Evolutionary conservation across 2,329 filamentous ascomycete species (phyloP).

Genomic region (Cryoendolithus antarcticus): DNA sequence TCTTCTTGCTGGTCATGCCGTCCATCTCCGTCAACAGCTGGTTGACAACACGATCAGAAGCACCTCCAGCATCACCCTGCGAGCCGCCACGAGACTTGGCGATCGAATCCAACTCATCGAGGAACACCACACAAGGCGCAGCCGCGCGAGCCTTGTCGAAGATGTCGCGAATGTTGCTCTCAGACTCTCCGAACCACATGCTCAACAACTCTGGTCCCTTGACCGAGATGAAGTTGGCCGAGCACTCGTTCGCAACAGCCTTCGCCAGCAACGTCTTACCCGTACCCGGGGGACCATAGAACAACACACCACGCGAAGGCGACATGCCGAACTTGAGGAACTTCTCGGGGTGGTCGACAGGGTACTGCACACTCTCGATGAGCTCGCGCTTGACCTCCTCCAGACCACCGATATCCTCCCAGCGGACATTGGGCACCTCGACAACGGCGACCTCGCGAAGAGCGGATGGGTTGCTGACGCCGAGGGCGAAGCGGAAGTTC

Average conservation of each 20-base stretch:
- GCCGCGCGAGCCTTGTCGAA: constrained; percentile 99
- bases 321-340: constrained; percentile 99
- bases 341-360: constrained; percentile 97
- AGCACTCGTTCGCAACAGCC: constrained; percentile 97
- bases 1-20: constrained; percentile 99
- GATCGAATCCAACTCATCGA: constrained; percentile 97
- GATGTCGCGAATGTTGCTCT: constrained; percentile 99
- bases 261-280: constrained; percentile 99
- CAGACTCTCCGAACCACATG: constrained; percentile 99
- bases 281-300: constrained; percentile 98
- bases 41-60: constrained; percentile 98
- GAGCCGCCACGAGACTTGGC: constrained; percentile 98
- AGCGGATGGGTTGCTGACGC: constrained; percentile 95
- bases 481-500: constrained; percentile 98
- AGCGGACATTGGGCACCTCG: constrained; percentile 97
- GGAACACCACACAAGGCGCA: constrained; percentile 95
- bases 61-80: constrained; percentile 89
- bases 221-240: constrained; percentile 98
- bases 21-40: constrained; percentile 99
- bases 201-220: constrained; percentile 96
- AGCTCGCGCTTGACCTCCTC: constrained; percentile 98
- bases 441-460: constrained; percentile 98
- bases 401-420: constrained; percentile 98
- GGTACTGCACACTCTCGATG: constrained; percentile 97
- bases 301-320: constrained; percentile 93